phyloP scores from a whole-genome alignment of 176 grass and related monocot genomes.

The Carex littledalei region DNA sequence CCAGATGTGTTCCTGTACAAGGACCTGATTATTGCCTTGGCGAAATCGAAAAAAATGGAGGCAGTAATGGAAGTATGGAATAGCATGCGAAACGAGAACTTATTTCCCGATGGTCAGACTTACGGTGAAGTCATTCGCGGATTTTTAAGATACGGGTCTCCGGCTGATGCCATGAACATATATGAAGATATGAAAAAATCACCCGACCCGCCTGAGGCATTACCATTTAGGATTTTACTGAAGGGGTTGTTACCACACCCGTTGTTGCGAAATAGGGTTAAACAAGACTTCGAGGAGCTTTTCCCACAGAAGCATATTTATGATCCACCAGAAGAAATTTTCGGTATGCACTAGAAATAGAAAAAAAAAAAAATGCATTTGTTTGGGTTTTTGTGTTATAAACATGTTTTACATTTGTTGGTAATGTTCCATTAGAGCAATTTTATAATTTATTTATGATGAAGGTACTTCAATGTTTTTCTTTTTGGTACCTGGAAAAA shows the following conservation, averaged over 20 bases:
- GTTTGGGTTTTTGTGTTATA: neutral
- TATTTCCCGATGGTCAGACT: slow-evolving; percentile 84
- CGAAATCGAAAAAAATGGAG: slow-evolving; percentile 91
- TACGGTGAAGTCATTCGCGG: slow-evolving; percentile 92
- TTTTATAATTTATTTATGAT: neutral
- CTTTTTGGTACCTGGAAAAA: neutral
- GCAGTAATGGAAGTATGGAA: slow-evolving; percentile 75
- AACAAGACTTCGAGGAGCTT: slow-evolving; percentile 95
- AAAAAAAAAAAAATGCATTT: neutral
- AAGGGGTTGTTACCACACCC: slow-evolving; percentile 90
- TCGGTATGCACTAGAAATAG: slow-evolving; percentile 57
- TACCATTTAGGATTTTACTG: slow-evolving; percentile 84
- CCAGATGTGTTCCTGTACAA: slow-evolving; percentile 95
- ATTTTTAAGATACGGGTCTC: slow-evolving; percentile 84
- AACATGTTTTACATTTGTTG: neutral
- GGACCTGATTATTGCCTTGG: slow-evolving; percentile 79
- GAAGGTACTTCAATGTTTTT: neutral
- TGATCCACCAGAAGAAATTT: slow-evolving; percentile 92
- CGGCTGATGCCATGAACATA: slow-evolving; percentile 93
- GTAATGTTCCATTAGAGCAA: neutral
- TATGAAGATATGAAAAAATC: slow-evolving; percentile 92
- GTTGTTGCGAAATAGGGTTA: slow-evolving; percentile 79
- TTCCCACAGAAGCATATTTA: slow-evolving; percentile 92
- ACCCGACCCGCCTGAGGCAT: slow-evolving; percentile 69
- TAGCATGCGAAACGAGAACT: slow-evolving; percentile 63